Percentiles rank a stretch among this genome's conserved stretches.
These are phyloP conservation scores for Aurifilum marmelostoma DNA, from an alignment of 2,329 filamentous ascomycete genomes.

Conservation along the genomic window DNA sequence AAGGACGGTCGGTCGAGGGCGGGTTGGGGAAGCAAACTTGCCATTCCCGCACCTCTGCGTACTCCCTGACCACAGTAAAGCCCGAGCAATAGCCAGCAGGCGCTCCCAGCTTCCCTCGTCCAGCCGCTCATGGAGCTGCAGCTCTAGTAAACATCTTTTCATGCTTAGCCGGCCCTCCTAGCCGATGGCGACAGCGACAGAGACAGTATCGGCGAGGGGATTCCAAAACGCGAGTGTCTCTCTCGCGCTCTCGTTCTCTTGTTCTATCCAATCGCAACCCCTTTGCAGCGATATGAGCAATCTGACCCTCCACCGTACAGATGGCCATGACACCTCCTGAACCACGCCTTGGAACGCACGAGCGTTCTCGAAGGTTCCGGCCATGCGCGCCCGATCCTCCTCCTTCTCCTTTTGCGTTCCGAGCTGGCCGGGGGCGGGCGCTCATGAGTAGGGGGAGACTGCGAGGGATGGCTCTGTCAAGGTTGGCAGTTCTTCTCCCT, in stretches of 20 bases:
- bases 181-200: not conserved
- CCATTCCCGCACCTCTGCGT: not conserved
- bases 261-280: not conserved
- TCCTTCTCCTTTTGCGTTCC: not conserved
- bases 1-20: not conserved
- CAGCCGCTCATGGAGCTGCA: not conserved
- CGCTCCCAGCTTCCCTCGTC: not conserved
- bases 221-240: not conserved
- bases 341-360: not conserved
- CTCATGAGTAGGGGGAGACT: not conserved
- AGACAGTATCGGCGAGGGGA: not conserved
- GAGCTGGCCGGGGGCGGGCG: not conserved
- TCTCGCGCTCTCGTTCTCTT: not conserved
- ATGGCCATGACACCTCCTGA: not conserved
- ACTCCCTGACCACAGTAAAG: not conserved
- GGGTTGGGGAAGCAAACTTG: constrained; percentile 11
- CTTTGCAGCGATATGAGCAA: not conserved
- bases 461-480: too few relatives aligned
- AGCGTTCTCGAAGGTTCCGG: not conserved
- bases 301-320: too few relatives aligned
- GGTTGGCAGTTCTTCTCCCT: too few relatives aligned
- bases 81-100: constrained; percentile 1
- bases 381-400: not conserved
- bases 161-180: not conserved
- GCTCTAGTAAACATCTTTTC: not conserved